Evolutionary conservation across 2,329 filamentous ascomycete genomes (phyloP), one percentile per base, ranked within the genome.

Genomic region (Botrytis fabae): DNA sequence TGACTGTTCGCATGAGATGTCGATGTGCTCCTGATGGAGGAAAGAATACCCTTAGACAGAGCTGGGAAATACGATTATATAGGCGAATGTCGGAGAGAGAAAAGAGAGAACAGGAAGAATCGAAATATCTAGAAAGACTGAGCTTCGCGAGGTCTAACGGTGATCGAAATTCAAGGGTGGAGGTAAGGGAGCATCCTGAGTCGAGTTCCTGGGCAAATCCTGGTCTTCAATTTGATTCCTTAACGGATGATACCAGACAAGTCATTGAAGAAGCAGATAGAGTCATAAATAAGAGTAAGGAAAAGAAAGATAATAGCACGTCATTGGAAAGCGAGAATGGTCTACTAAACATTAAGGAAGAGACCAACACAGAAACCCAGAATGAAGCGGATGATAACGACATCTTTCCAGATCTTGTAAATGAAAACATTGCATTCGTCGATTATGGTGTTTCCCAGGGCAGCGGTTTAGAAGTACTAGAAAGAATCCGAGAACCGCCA

Each of bases 21-120:
- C 9, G 51, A n/a, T 66, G 46, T 22, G 2, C 2, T 22, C 2
- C 4, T 54, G 4, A 20, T 22, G 25, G 35, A 4, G 35, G 18
- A 54, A 40, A 12, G 16, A 9, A 48, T n/a, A 5, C 25, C 9
- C 25, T 54, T n/a, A 25, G n/a, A 12, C 46, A 54, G 46, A 66
- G 25, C 32, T 66, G 46, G 64, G 32, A 66, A 22, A 46, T 66
- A 12, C 35, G 32, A 40, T 48, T 66, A 35, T 66, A 66, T 54
- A 16, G 40, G 25, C 46, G 32, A n/a, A 54, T 7, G 38, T 18
- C 7, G 10, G 4, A 28, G 18, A 2, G 0, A 54, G 25, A 54
- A n/a, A 20, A 51, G 25, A 20, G 10, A 4, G 16, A 6, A 0
- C 4, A 54, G 48, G 16, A 7, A 16, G 46, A 40, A 14, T 0